Evolutionary conservation across 2,329 filamentous ascomycete genomes (phyloP).

Genomic region (Penicillium sp.): DNA sequence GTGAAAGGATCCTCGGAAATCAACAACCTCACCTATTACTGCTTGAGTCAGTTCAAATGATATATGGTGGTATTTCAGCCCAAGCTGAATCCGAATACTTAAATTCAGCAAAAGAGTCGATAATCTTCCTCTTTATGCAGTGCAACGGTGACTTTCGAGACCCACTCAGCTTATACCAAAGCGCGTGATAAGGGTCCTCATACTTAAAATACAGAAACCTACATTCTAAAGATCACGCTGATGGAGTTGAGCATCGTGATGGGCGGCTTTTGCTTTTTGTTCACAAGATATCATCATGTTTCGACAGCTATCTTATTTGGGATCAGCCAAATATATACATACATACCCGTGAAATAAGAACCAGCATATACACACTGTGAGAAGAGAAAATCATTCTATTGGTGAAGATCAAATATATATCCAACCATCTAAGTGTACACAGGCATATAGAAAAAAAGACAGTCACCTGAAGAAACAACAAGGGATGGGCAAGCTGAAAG

Average conservation of each 20-base stretch:
- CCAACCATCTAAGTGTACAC: conserved; percentile 23
- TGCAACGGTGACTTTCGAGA: not conserved
- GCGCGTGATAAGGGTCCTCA: not conserved
- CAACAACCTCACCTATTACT: not conserved
- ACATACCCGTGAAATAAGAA: not conserved
- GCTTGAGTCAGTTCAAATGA: not conserved
- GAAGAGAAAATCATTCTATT: conserved; percentile 3
- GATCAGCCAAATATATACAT: not conserved
- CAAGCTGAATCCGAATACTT: not conserved
- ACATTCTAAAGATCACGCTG: not conserved
- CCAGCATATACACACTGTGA: not conserved
- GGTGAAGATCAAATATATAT: conserved; percentile 10
- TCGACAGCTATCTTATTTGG: too few relatives aligned
- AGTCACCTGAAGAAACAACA: conserved; percentile 11
- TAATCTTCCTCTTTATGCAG: not conserved
- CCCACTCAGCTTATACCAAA: not conserved
- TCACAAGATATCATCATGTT: not conserved
- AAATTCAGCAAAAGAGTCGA: not conserved
- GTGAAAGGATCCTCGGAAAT: not conserved
- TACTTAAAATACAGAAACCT: not conserved
- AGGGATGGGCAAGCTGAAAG: conserved; percentile 11
- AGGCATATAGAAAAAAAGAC: conserved; percentile 14
- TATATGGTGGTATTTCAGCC: not conserved
- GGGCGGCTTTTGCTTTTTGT: not conserved
- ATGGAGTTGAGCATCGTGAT: not conserved